Evolutionary conservation across 495 filamentous ascomycete species (phyloP).

Genomic region (Neurospora sp.): DNA sequence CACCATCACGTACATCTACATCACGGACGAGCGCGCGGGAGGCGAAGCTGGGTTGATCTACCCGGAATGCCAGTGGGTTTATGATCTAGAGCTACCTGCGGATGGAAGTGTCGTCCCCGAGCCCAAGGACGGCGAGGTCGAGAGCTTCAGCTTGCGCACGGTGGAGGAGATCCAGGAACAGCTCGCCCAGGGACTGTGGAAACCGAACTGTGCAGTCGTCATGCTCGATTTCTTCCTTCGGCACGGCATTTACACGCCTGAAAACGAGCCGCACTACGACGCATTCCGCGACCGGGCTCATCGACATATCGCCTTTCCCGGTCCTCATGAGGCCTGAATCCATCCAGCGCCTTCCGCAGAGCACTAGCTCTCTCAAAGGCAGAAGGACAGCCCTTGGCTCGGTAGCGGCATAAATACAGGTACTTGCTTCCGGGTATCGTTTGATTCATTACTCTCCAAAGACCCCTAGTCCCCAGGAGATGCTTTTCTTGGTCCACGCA

Average conservation of each 20-base stretch:
- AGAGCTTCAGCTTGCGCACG: conserved; percentile 67
- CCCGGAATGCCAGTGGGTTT: conserved; percentile 86
- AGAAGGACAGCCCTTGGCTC: not conserved
- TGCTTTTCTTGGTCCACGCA: not conserved
- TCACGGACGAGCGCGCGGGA: conserved; percentile 65
- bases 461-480: not conserved
- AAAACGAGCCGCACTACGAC: conserved; percentile 73
- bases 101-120: conserved; percentile 47
- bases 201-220: conserved; percentile 84
- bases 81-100: conserved; percentile 69
- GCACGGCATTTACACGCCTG: conserved; percentile 68
- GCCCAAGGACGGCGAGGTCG: conserved; percentile 81
- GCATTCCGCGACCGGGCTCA: conserved; percentile 69
- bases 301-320: conserved; percentile 73
- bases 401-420: conserved; percentile 2
- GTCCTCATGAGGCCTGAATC: conserved; percentile 35
- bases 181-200: conserved; percentile 66
- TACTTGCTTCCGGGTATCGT: conserved; percentile 17
- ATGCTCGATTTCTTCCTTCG: conserved; percentile 86
- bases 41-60: conserved; percentile 83
- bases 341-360: not conserved
- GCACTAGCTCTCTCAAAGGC: not conserved
- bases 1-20: conserved; percentile 77
- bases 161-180: conserved; percentile 65
- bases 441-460: not conserved